Percentiles rank a stretch among this genome's conserved stretches.
These are phyloP conservation scores for Nigrospora osmanthi DNA, from an alignment of 2,329 filamentous ascomycete species.

Conservation along the genomic window DNA sequence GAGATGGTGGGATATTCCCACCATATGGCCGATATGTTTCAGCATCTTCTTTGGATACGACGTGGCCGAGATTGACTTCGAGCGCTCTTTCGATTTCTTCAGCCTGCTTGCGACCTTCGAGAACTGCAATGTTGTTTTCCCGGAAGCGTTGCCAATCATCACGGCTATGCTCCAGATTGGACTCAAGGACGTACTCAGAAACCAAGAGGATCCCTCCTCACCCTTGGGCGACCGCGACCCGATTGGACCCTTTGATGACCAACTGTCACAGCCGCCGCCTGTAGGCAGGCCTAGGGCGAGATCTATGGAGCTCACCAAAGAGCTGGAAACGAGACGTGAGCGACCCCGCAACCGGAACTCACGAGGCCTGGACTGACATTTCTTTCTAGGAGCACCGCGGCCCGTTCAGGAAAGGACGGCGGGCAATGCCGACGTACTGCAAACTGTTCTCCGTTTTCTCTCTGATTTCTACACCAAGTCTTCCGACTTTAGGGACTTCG, in stretches of 20 bases:
- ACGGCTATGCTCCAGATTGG: slow-evolving; percentile 83
- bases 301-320: slow-evolving; percentile 60
- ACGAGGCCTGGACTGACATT: slow-evolving; percentile 7
- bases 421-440: slow-evolving; percentile 59
- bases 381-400: slow-evolving; percentile 26
- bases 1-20: slow-evolving; percentile 80
- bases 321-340: slow-evolving; percentile 45
- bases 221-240: slow-evolving; percentile 24
- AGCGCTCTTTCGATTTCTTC: slow-evolving; percentile 65
- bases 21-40: slow-evolving; percentile 82
- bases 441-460: slow-evolving; percentile 72
- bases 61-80: slow-evolving; percentile 65
- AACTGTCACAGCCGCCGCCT: background rate
- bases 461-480: slow-evolving; percentile 73
- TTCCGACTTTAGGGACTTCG: slow-evolving; percentile 72
- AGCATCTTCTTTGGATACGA: slow-evolving; percentile 82
- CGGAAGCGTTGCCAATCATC: slow-evolving; percentile 74
- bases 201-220: slow-evolving; percentile 52
- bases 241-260: no score
- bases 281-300: slow-evolving; percentile 36
- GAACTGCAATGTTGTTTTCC: slow-evolving; percentile 59
- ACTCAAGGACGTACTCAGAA: slow-evolving; percentile 59
- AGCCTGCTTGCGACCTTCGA: slow-evolving; percentile 69
- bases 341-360: no score
- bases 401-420: slow-evolving; percentile 40